A percentile compares a stretch with the other conserved stretches of the same genome.
Conservation (phyloP, 2,329 filamentous ascomycete species). For the Fusarium sacchari region DNA sequence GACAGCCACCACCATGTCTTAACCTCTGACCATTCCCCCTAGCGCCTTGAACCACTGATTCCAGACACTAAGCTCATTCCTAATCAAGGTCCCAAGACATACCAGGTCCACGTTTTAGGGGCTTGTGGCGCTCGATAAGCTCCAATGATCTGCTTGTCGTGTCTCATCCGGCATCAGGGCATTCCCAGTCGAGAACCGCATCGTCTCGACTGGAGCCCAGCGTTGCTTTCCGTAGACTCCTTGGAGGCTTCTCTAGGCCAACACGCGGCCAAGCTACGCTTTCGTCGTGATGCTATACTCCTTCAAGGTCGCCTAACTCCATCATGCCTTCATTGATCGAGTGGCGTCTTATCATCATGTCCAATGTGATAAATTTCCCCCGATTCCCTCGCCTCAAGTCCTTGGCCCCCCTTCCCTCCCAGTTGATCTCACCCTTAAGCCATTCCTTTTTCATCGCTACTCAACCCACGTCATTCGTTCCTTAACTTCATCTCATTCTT, state of each 20-base stretch:
- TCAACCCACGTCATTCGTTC: constrained; percentile 23
- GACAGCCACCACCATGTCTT: constrained; percentile 8
- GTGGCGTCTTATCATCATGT: constrained; percentile 15
- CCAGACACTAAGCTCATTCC: constrained; percentile 36
- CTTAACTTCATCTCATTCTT: constrained; percentile 29
- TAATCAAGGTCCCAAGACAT: constrained; percentile 23
- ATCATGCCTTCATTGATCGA: neutral
- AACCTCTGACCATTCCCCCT: neutral
- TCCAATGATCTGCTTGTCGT: neutral
- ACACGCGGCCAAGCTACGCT: constrained; percentile 17
- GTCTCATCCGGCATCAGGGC: constrained; percentile 14
- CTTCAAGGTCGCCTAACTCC: neutral
- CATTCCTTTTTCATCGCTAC: constrained; percentile 22
- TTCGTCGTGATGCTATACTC: constrained; percentile 22
- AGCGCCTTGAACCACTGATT: constrained; percentile 3
- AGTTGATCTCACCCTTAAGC: constrained; percentile 15
- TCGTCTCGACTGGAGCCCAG: neutral
- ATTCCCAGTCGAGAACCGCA: constrained; percentile 16
- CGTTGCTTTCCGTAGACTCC: constrained; percentile 32
- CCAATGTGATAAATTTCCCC: constrained; percentile 31
- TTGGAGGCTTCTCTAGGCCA: constrained; percentile 1
- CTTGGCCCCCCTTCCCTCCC: constrained; percentile 6
- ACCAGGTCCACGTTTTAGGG: constrained; percentile 33
- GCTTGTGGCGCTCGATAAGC: constrained; percentile 16
- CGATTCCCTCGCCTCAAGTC: constrained; percentile 11